Conservation (phyloP, 2,329 filamentous ascomycete species). For the Xylariaceae sp. region DNA sequence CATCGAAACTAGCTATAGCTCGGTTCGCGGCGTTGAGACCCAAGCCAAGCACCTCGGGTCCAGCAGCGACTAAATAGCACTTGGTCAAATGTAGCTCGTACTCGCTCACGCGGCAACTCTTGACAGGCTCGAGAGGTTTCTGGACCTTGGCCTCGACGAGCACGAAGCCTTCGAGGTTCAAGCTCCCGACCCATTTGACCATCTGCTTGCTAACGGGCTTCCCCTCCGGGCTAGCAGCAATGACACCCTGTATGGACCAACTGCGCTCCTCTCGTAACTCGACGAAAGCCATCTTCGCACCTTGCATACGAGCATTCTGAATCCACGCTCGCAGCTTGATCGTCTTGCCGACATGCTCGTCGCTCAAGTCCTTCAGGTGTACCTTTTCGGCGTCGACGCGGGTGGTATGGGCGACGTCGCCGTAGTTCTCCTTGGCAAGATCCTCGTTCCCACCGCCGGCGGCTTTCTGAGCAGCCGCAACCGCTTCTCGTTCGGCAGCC, state of each 20-base stretch:
- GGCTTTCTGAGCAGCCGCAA: constrained; percentile 68
- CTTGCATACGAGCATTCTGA: constrained; percentile 85
- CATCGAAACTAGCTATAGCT: constrained; percentile 60
- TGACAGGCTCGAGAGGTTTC: constrained; percentile 83
- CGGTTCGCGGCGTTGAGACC: constrained; percentile 58
- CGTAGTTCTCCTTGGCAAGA: constrained; percentile 77
- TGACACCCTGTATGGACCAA: constrained; percentile 81
- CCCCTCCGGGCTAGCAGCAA: constrained; percentile 66
- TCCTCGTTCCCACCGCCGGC: constrained; percentile 67
- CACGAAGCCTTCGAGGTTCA: constrained; percentile 82
- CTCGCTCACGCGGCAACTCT: constrained; percentile 78
- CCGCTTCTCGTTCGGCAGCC: constrained; percentile 75
- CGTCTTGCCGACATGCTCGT: constrained; percentile 68
- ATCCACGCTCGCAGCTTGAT: constrained; percentile 80
- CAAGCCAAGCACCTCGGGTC: constrained; percentile 60
- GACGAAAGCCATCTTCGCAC: constrained; percentile 88
- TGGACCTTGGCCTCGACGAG: constrained; percentile 79
- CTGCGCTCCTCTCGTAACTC: constrained; percentile 77
- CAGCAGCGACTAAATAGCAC: constrained; percentile 74
- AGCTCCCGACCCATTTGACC: constrained; percentile 84
- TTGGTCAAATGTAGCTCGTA: constrained; percentile 89
- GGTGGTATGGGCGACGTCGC: constrained; percentile 64
- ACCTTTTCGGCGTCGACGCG: constrained; percentile 59
- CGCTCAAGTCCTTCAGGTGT: constrained; percentile 64
- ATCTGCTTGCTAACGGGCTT: constrained; percentile 76